Evolutionary conservation across 2,329 filamentous ascomycete species (phyloP).

Genomic region (Cladorrhinum sp.): DNA sequence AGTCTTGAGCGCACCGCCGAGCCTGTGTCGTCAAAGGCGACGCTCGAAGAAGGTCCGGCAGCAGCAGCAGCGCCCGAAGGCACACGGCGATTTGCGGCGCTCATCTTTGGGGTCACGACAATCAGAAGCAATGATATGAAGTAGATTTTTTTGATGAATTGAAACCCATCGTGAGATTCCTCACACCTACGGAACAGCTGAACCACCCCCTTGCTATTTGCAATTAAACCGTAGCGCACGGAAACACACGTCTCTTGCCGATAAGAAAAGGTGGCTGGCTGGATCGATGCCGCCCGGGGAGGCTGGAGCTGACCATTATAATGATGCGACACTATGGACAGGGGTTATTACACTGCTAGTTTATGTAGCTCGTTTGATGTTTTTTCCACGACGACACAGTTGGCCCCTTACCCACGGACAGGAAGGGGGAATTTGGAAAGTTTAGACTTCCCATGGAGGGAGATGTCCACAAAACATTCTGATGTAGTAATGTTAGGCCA

Average conservation of each 20-base stretch:
- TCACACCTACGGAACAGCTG: not conserved
- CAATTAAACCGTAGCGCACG: not conserved
- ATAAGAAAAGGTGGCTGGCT: not conserved
- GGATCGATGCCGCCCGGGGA: not conserved
- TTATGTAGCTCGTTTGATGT: not conserved
- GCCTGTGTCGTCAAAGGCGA: constrained; percentile 5
- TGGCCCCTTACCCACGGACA: not conserved
- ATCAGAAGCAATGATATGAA: not conserved
- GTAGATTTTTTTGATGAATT: not conserved
- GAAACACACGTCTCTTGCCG: too few species aligned
- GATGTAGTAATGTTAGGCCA: too few species aligned
- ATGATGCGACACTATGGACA: not conserved
- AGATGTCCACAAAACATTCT: too few species aligned
- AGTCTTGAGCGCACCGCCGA: constrained; percentile 3
- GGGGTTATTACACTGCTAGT: not conserved
- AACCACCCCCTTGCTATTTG: not conserved
- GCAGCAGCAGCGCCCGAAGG: constrained; percentile 1
- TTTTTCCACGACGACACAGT: not conserved
- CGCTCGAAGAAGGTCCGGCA: not conserved
- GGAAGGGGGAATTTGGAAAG: not conserved
- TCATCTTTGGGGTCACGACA: not conserved
- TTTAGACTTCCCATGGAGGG: too few species aligned
- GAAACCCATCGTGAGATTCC: not conserved
- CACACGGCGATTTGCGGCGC: not conserved
- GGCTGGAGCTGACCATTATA: not conserved